These are phyloP conservation scores for Keithomyces neogunnii DNA, from an alignment of 2,329 filamentous ascomycete genomes.

Conservation along the genomic window DNA sequence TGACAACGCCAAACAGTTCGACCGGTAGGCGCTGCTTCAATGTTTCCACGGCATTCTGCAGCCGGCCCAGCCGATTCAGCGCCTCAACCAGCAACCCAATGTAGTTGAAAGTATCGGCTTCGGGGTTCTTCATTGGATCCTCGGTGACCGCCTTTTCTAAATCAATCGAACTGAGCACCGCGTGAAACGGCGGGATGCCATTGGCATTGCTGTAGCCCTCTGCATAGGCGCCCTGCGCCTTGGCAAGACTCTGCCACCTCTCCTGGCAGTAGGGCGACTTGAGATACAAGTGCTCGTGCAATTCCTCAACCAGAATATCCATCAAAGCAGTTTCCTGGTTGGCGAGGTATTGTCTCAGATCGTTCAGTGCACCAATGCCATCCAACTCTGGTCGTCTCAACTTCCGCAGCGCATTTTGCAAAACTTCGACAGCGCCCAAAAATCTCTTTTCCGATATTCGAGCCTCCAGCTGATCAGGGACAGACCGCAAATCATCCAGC, in stretches of 20 bases:
- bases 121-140: slow-evolving; percentile 86
- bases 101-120: slow-evolving; percentile 92
- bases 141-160: slow-evolving; percentile 60
- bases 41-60: slow-evolving; percentile 80
- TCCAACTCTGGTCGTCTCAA: slow-evolving; percentile 84
- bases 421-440: slow-evolving; percentile 80
- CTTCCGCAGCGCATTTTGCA: slow-evolving; percentile 78
- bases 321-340: slow-evolving; percentile 90
- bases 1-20: slow-evolving; percentile 87
- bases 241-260: slow-evolving; percentile 78
- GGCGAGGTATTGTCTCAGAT: slow-evolving; percentile 77
- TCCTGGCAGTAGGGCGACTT: slow-evolving; percentile 98
- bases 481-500: slow-evolving; percentile 77
- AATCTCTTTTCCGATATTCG: slow-evolving; percentile 96
- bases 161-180: slow-evolving; percentile 52
- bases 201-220: slow-evolving; percentile 39
- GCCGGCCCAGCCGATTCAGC: slow-evolving; percentile 76
- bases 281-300: slow-evolving; percentile 94
- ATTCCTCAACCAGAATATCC: slow-evolving; percentile 92
- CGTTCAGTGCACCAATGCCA: slow-evolving; percentile 78
- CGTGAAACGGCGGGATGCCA: slow-evolving; percentile 45
- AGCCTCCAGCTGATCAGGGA: slow-evolving; percentile 89
- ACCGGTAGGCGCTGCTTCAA: slow-evolving; percentile 91
- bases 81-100: slow-evolving; percentile 81
- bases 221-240: slow-evolving; percentile 49